Evolutionary conservation across 495 filamentous ascomycete species (phyloP), one percentile per base, ranked within the genome.

Genomic region (Penicillium roqueforti): DNA sequence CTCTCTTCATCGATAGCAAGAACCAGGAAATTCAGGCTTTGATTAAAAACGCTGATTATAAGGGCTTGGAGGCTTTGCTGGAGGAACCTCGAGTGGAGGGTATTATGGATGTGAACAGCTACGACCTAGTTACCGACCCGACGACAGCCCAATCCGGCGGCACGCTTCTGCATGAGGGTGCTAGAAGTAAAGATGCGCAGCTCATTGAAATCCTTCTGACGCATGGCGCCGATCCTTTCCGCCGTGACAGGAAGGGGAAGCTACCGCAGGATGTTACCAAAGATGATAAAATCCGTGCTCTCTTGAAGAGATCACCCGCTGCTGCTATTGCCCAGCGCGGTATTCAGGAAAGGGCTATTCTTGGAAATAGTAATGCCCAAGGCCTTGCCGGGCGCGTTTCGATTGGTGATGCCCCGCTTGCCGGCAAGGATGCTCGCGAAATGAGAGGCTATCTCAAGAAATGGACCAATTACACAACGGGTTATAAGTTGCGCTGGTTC

Each of bases 381-480:
- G 79, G 75, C 1, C 76, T 80, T 7, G 66, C 80, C 3, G 74
- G 76, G 7, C 76, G 80, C 38, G 74, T 75, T 0, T 72, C 68
- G 4, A 66, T 77, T 26, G 79, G 82, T 16, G 88, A 95, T 57
- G 76, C 78, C 25, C 68, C 76, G 8, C 72, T 91, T 50, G 85
- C 85, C 39, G 84, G 86, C 7, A 93, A 92, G 58, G 93, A 98
- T 55, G 84, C 86, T 9, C 83, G 91, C 40, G 93, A 97, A 68
- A 97, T 97, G 90, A 96, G 92, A 72, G 93, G 93, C 8, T 98
- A 97, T 67, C 75, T 98, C 52, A 96, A 96, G 69, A 98, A 98
- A 65, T 98, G 93, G 93, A 97, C 93, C 19, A 98, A 98, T 62
- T 98, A 98, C 68, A 90, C 92, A 8, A 89, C 84, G 62, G 93